Percentiles rank a stretch among this genome's conserved stretches.
Conservation (phyloP, 495 filamentous ascomycete genomes). For the Daldinia childiae region DNA sequence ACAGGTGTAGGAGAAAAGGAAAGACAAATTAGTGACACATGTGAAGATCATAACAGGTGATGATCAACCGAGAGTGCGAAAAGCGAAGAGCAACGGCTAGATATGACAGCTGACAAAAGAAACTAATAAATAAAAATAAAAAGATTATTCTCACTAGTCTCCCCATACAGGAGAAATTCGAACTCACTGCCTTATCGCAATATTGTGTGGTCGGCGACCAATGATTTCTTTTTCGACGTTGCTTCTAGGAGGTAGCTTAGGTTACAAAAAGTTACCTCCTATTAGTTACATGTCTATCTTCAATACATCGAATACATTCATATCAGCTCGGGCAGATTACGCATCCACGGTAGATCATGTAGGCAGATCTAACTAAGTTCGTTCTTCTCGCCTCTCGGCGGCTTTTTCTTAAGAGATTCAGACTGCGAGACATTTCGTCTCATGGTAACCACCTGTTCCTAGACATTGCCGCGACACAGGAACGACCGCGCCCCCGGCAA, state of each 20-base stretch:
- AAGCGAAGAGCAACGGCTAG: not conserved
- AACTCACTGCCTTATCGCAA: not conserved
- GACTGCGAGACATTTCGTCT: constrained; percentile 39
- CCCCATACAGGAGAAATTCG: not conserved
- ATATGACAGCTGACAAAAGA: not conserved
- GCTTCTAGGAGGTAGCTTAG: not conserved
- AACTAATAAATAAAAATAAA: not conserved
- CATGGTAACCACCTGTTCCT: constrained; percentile 34
- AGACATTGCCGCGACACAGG: constrained; percentile 33
- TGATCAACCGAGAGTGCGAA: not conserved
- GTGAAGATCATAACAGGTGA: constrained; percentile 3
- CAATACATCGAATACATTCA: not conserved
- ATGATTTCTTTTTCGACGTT: constrained; percentile 4
- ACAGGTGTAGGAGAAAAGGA: not conserved
- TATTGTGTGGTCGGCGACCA: not conserved
- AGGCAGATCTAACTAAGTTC: constrained; percentile 9
- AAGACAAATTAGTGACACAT: constrained; percentile 11
- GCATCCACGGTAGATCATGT: constrained; percentile 18
- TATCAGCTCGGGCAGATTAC: constrained; percentile 22
- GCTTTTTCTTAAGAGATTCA: constrained; percentile 8
- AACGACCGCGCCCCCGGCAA: constrained; percentile 29
- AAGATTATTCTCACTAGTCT: not conserved
- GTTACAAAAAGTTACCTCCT: no score
- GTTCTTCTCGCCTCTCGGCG: constrained; percentile 6
- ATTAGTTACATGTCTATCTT: not conserved